Percentiles rank a stretch among this genome's conserved stretches.
Evolutionary conservation across 441 rosid genomes (phyloP).

Genomic region (Jatropha podagrica): DNA sequence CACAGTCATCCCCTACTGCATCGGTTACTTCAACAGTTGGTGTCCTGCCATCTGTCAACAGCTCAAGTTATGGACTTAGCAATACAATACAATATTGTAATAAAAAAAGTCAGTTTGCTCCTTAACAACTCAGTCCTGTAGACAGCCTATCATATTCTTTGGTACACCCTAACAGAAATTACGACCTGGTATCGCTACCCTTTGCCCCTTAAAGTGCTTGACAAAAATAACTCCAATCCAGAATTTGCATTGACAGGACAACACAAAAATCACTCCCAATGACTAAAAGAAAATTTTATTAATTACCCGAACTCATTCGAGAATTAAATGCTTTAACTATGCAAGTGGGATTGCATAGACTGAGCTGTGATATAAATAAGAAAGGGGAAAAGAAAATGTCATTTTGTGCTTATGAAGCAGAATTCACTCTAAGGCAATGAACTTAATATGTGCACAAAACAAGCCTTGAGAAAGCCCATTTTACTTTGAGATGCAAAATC

Average conservation of each 20-base stretch:
- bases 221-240: no score
- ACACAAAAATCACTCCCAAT: no score
- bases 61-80: background rate
- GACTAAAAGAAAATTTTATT: no score
- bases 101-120: background rate
- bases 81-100: background rate
- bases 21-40: conserved; percentile 25
- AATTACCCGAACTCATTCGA: background rate
- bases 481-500: background rate
- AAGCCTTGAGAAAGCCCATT: background rate
- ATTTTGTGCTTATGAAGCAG: background rate
- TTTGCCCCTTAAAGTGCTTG: no score
- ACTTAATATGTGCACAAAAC: background rate
- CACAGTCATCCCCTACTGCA: conserved; percentile 26
- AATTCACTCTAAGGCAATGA: background rate
- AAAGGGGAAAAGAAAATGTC: background rate
- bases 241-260: no score
- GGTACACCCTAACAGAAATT: no score
- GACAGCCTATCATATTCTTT: no score
- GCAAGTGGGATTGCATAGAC: background rate
- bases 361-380: background rate
- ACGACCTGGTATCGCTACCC: no score
- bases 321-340: background rate
- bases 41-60: conserved; percentile 42
- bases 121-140: no score